Conservation (phyloP, 2,329 filamentous ascomycete species). For the Aureobasidium melanogenum region DNA sequence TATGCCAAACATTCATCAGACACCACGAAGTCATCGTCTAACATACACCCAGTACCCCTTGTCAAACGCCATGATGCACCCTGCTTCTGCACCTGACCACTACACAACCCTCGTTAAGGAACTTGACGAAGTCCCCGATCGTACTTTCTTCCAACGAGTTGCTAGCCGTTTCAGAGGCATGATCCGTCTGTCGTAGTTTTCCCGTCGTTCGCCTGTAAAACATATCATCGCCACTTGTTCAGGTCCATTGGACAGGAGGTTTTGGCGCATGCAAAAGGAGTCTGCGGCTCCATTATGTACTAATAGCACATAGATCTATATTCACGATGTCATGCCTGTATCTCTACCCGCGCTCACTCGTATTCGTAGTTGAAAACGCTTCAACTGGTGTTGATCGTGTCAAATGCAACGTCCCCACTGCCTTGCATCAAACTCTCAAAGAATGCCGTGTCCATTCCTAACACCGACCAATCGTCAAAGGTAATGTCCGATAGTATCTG, state of each 20-base stretch:
- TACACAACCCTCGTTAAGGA: conserved; percentile 45
- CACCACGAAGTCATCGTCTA: not conserved
- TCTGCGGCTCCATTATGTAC: not conserved
- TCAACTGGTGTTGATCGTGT: not conserved
- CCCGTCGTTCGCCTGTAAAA: not conserved
- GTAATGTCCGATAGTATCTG: not conserved
- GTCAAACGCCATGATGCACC: conserved; percentile 37
- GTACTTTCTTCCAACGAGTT: conserved; percentile 38
- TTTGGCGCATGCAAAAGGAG: not conserved
- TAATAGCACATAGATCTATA: conserved; percentile 4
- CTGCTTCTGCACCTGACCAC: conserved; percentile 42
- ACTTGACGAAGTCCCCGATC: conserved; percentile 43
- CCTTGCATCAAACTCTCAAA: not conserved
- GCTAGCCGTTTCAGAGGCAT: conserved; percentile 40
- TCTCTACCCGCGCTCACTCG: not conserved
- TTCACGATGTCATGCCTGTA: not conserved
- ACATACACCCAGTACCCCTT: conserved; percentile 36
- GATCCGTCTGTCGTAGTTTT: conserved; percentile 34
- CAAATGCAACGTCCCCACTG: not conserved
- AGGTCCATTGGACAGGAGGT: not conserved
- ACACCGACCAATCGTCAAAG: not conserved
- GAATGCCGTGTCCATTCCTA: not conserved
- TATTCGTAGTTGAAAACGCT: no score
- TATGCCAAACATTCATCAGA: conserved; percentile 7
- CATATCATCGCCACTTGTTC: not conserved